These are phyloP conservation scores for Incumbomyces delicatus DNA, from an alignment of 2,329 filamentous ascomycete species.

Conservation along the genomic window DNA sequence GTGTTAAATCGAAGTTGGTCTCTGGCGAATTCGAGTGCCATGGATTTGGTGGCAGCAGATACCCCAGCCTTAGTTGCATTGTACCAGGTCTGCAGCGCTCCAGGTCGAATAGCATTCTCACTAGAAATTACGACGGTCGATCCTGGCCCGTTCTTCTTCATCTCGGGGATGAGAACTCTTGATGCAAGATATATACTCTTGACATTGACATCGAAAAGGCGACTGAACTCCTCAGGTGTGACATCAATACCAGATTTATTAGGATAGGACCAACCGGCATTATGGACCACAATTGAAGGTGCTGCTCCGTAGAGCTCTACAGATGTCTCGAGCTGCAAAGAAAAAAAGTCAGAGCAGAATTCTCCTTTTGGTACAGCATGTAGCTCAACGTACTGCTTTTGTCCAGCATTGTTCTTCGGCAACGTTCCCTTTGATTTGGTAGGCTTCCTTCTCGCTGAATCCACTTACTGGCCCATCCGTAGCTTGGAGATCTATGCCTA, in stretches of 20 bases:
- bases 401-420: neutral
- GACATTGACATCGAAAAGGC: constrained; percentile 22
- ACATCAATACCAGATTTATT: constrained; percentile 13
- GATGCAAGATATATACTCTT: constrained; percentile 29
- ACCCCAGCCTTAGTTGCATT: constrained; percentile 35
- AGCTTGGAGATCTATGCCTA: constrained; percentile 1
- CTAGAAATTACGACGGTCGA: constrained; percentile 35
- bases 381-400: neutral
- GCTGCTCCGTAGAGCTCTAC: neutral
- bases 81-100: constrained; percentile 33
- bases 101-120: constrained; percentile 29
- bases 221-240: constrained; percentile 10
- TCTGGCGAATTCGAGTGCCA: neutral
- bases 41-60: constrained; percentile 12
- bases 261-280: constrained; percentile 12
- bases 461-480: neutral
- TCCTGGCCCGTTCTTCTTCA: constrained; percentile 30
- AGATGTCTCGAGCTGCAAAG: neutral
- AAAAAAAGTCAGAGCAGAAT: neutral
- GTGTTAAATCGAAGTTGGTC: constrained; percentile 1
- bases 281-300: constrained; percentile 12
- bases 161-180: constrained; percentile 24
- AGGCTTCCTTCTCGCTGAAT: neutral
- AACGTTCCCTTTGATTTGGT: neutral
- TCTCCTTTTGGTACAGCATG: neutral